Evolutionary conservation across 2,329 filamentous ascomycete genomes (phyloP).

Genomic region (Boeremia lycopersici): DNA sequence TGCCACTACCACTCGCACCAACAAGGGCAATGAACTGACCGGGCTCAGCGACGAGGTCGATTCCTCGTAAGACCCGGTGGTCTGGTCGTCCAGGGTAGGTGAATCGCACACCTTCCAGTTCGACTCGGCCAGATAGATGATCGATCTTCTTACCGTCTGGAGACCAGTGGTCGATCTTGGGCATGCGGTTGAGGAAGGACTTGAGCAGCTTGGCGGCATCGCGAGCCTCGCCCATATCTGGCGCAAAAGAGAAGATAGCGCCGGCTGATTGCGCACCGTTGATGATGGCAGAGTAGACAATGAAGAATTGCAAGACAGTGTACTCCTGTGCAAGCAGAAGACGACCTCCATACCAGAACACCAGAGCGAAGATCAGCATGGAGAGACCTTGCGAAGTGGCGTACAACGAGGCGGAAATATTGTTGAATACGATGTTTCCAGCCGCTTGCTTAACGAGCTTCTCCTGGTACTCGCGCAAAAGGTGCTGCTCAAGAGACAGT

Average conservation of each 20-base stretch:
- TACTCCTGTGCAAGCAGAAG: constrained; percentile 55
- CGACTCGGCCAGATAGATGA: constrained; percentile 66
- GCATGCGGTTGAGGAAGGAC: constrained; percentile 80
- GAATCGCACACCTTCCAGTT: constrained; percentile 94
- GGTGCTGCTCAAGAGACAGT: constrained; percentile 83
- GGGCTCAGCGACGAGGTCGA: constrained; percentile 74
- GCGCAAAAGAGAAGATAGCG: constrained; percentile 90
- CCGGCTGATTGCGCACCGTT: constrained; percentile 93
- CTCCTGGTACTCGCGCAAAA: constrained; percentile 72
- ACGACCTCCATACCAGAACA: constrained; percentile 48
- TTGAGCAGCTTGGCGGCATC: constrained; percentile 82
- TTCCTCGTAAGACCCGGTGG: constrained; percentile 86
- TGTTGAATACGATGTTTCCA: constrained; percentile 72
- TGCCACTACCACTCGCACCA: constrained; percentile 92
- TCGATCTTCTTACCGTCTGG: constrained; percentile 59
- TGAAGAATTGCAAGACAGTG: constrained; percentile 85
- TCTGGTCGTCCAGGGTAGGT: constrained; percentile 90
- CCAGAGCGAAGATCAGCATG: constrained; percentile 45
- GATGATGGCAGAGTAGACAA: constrained; percentile 85
- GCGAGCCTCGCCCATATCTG: constrained; percentile 95
- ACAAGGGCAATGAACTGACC: constrained; percentile 89
- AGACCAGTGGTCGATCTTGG: constrained; percentile 65
- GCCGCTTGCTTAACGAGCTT: constrained; percentile 73
- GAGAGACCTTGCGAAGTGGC: constrained; percentile 83
- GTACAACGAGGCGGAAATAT: constrained; percentile 79